Evolutionary conservation across 495 filamentous ascomycete genomes (phyloP).

Genomic region (Penicillium salamii): DNA sequence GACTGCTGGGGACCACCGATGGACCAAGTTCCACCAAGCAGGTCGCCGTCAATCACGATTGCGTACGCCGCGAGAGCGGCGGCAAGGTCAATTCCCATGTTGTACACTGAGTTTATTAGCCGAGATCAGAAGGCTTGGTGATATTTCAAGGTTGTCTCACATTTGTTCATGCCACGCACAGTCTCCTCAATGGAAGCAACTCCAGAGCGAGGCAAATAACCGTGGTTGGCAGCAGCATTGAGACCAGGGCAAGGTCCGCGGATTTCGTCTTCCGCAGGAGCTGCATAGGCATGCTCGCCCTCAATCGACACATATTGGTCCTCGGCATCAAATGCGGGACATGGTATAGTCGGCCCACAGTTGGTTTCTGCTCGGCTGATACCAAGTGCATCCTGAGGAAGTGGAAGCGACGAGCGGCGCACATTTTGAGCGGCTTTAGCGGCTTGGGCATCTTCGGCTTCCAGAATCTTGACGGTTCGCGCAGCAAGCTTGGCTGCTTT

Average conservation of each 20-base stretch:
- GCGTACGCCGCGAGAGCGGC: constrained; percentile 21
- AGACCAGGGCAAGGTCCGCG: constrained; percentile 46
- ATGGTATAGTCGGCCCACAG: constrained; percentile 4
- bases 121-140: neutral
- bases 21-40: constrained; percentile 17
- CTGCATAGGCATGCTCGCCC: constrained; percentile 10
- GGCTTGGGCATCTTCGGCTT: neutral
- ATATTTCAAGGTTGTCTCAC: neutral
- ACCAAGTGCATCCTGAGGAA: constrained; percentile 4
- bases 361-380: constrained; percentile 11
- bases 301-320: constrained; percentile 8
- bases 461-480: constrained; percentile 6
- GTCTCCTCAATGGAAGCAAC: constrained; percentile 7
- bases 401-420: neutral
- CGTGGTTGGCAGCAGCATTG: constrained; percentile 55
- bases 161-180: constrained; percentile 6
- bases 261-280: constrained; percentile 5
- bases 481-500: constrained; percentile 5
- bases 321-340: constrained; percentile 1
- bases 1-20: constrained; percentile 19
- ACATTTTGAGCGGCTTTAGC: neutral
- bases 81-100: constrained; percentile 12
- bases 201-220: constrained; percentile 44
- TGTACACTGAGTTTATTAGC: constrained; percentile 7
- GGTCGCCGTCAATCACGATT: constrained; percentile 18